A percentile compares a stretch with the other conserved stretches of the same genome.
These are phyloP conservation scores for Scutellaria baicalensis DNA, from an alignment of 257 asterid genomes.

Conservation along the genomic window DNA sequence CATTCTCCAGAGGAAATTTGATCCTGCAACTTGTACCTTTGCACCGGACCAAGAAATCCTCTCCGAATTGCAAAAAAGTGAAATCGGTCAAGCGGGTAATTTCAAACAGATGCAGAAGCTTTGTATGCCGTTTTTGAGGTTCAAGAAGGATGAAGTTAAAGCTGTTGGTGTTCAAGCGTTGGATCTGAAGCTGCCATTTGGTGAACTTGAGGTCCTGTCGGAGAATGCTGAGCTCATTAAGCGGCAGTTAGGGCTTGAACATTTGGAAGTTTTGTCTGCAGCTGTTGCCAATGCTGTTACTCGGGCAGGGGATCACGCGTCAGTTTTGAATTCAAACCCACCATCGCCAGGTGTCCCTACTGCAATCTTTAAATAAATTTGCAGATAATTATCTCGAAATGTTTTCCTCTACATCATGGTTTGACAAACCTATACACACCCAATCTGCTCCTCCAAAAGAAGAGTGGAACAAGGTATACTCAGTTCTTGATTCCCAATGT, in stretches of 20 bases:
- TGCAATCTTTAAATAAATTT: constrained; percentile 43
- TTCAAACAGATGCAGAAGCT: constrained; percentile 66
- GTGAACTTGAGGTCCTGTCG: constrained; percentile 69
- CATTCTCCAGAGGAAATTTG: constrained; percentile 54
- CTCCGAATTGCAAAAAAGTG: constrained; percentile 60
- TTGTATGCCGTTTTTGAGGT: constrained; percentile 90
- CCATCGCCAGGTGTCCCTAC: constrained; percentile 94
- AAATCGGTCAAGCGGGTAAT: constrained; percentile 49
- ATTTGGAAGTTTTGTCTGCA: constrained; percentile 51
- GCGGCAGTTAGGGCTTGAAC: constrained; percentile 78
- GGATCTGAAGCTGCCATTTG: constrained; percentile 76
- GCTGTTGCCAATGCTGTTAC: constrained; percentile 38
- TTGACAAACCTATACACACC: not conserved
- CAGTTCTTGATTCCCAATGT: not conserved
- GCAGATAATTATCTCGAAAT: not conserved
- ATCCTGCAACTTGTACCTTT: constrained; percentile 37
- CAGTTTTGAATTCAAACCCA: constrained; percentile 54
- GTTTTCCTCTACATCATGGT: not conserved
- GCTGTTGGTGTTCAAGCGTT: constrained; percentile 70
- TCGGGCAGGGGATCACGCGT: constrained; percentile 46
- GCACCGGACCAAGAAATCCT: constrained; percentile 78
- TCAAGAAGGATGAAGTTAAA: constrained; percentile 75
- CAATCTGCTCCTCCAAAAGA: not conserved
- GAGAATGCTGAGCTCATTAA: constrained; percentile 59
- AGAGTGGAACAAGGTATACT: not conserved